Base-by-base conservation (phyloP, 805 yeast species). In the Metschnikowia kofuensis region DNA sequence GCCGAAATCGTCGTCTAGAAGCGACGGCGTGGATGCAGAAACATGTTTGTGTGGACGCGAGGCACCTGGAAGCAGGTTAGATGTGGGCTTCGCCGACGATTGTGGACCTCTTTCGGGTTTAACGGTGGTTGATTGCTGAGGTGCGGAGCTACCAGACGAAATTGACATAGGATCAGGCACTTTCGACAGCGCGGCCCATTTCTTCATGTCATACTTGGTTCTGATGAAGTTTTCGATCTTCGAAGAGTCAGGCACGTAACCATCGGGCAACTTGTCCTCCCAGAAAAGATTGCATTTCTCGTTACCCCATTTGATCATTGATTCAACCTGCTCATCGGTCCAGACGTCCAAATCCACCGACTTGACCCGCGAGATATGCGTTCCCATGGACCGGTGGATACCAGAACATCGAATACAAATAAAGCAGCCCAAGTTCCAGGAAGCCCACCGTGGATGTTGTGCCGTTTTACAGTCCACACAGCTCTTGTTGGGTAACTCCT, bases 371-470 rank as follows among this genome's bases (percentile, higher is more conserved):
- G 96, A 85, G 41, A 92, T 89, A 68, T 92, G 99, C 0, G 97
- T 91, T 1, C 99, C 98, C 85, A 92, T 83, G 44, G 92, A 82
- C 63, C 98, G 77, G 65, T 92, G 99, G 53, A 92, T 87, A 1
- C 99, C 99, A 1, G 97, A 91, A 68, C 99, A 92, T 59, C 94
- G 78, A 55, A 92, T 92, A 67, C 99, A 92, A 38, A 92, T 79
- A 61, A 94, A 91, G 48, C 94, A 82, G 26, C 99, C 99, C 46
- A 92, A 67, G 58, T 86, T 90, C 97, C 97, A 92, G 15, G 95
- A 85, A 10, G 98, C 97, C 99, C 99, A 92, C 47, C 98, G 78
- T 21, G 99, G 99, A 67, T 92, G 96, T 34, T 85, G 78, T 12
- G 92, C 79, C 0, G 83, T 78, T 66, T 94, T 92, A 70, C 99